Base-by-base conservation (phyloP, 2,329 filamentous ascomycete species). In the Neofusicoccum sp. region DNA sequence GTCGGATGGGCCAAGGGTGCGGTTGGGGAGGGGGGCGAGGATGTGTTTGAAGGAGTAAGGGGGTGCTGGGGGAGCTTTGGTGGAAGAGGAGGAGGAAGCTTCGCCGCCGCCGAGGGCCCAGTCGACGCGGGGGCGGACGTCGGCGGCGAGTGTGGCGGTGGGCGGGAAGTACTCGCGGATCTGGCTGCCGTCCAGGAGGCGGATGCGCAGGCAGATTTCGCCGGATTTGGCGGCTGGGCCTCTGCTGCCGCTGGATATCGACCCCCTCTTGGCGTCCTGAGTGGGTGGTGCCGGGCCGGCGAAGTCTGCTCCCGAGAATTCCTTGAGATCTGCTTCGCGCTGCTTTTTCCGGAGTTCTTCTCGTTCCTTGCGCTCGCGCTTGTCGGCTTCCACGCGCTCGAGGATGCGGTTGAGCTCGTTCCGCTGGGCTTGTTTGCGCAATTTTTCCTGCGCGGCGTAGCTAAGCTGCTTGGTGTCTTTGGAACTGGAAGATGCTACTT, bases 21-120 rank as follows among this genome's bases (percentile, higher is more conserved):
- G 86, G 71, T 88, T 95, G 1, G 91, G 90, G 20, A 86, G 77
- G 0, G 93, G 93, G 0, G 89, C 87, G 2, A 96, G 81, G 36
- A 97, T 87, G 49, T 96, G 86, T 70, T 92, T 91, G 76, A 98
- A 93, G 11, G 83, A 89, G 73, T 92, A 98, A 0, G 91, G 90
- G 11, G 80, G 69, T 12, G 63, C 64, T 0, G 26, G 14, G 41
- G 69, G 65, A 7, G 66, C 63, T 33, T 68, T 63, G 8, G 67
- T 62, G 4, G 66, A 65, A 6, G 68, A 65, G 1, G 63, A 58
- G n/a, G 72, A 70, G 38, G 73, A 68, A 1, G 62, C 53, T 5
- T 14, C 45, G 8, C 24, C 24, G 11, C 43, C 30, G 26, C 33
- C 40, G 28, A 85, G 80, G 36, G 84, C 79, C 61, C 82, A 78